phyloP scores from a whole-genome alignment of 2,329 filamentous ascomycete genomes.

The Trichoderma endophyticum region DNA sequence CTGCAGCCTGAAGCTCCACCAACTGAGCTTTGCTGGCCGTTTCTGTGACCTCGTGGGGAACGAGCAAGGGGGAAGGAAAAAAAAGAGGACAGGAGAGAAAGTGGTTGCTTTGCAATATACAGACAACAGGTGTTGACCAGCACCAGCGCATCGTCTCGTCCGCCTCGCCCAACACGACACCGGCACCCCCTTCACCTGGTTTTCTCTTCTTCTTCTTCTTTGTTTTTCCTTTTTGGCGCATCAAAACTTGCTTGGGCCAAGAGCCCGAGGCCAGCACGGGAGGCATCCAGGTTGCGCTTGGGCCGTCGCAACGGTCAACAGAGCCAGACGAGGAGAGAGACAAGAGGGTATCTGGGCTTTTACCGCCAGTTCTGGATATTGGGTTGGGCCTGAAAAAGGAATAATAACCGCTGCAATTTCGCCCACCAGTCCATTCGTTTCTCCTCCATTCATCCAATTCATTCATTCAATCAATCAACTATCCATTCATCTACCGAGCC shows the following conservation, averaged over 20 bases:
- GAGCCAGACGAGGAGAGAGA: not conserved
- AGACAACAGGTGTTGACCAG: not conserved
- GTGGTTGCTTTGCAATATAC: not conserved
- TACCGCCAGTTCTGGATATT: not conserved
- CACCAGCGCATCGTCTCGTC: not conserved
- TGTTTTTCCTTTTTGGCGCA: not conserved
- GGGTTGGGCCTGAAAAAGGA: not conserved
- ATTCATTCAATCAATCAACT: not conserved
- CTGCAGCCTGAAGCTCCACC: slow-evolving; percentile 18
- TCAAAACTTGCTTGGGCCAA: slow-evolving; percentile 1
- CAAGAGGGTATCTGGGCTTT: not conserved
- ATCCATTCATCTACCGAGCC: not conserved
- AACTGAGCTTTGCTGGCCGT: slow-evolving; percentile 14
- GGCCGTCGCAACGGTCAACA: not conserved
- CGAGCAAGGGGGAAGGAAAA: not conserved
- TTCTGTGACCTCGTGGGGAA: slow-evolving; percentile 13
- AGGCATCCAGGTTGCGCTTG: slow-evolving; percentile 1
- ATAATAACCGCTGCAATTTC: not conserved
- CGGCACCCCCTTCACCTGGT: not conserved
- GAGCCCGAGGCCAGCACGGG: not conserved
- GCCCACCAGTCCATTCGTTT: not conserved
- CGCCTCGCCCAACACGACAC: slow-evolving; percentile 8
- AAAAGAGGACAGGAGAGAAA: not conserved
- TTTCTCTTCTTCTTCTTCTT: not conserved
- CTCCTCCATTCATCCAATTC: not conserved